phyloP scores from a whole-genome alignment of 2,329 filamentous ascomycete species.

The Diaporthe capsici region DNA sequence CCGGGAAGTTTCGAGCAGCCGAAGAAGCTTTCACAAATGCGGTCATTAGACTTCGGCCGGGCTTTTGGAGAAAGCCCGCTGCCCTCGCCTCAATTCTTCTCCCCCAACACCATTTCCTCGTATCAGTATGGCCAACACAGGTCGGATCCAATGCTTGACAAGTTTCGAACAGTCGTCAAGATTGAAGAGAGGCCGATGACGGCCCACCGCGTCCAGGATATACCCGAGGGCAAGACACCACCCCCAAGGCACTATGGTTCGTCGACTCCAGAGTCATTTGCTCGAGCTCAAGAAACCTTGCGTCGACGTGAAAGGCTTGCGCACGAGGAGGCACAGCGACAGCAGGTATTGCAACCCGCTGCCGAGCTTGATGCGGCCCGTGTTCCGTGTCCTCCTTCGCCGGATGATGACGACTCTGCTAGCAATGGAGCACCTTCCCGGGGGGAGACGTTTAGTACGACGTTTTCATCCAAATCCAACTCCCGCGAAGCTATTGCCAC shows the following conservation, averaged over 20 bases:
- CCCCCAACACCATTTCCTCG: constrained; percentile 54
- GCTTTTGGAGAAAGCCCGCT: constrained; percentile 48
- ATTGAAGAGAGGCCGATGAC: constrained; percentile 63
- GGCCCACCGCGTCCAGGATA: constrained; percentile 59
- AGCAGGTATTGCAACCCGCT: constrained; percentile 44
- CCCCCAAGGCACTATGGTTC: constrained; percentile 54
- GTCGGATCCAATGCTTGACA: constrained; percentile 60
- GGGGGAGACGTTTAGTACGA: constrained; percentile 59
- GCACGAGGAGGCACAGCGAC: constrained; percentile 50
- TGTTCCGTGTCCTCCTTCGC: constrained; percentile 61
- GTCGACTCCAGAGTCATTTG: constrained; percentile 57
- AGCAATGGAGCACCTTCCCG: constrained; percentile 54
- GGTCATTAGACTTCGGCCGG: constrained; percentile 58
- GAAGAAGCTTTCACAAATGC: constrained; percentile 61
- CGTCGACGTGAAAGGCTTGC: constrained; percentile 52
- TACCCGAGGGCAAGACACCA: constrained; percentile 55
- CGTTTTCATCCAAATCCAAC: constrained; percentile 65
- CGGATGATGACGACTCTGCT: constrained; percentile 57
- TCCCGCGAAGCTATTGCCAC: constrained; percentile 65
- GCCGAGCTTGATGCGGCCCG: constrained; percentile 48
- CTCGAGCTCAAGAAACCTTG: constrained; percentile 53
- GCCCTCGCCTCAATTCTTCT: constrained; percentile 56
- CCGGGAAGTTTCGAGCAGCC: constrained; percentile 71
- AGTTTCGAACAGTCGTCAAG: constrained; percentile 52
- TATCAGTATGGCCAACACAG: constrained; percentile 59